Conservation (phyloP, 2,329 filamentous ascomycete genomes). For the Trichoderma citrinoviride region DNA sequence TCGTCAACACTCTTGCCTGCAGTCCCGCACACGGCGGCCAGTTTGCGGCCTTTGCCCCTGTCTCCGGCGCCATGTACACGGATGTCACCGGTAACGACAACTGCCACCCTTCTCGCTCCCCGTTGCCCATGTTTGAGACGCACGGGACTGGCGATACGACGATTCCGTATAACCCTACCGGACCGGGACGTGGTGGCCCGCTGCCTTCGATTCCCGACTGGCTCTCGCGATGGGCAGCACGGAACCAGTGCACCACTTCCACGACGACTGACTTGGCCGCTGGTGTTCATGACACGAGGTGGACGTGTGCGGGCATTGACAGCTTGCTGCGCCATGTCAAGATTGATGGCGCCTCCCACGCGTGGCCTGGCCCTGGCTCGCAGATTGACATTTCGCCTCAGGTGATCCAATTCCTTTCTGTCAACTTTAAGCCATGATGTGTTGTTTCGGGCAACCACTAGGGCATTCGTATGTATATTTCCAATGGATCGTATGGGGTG, state of each 20-base stretch:
- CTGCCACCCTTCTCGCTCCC: constrained; percentile 40
- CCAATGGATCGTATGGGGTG: neutral
- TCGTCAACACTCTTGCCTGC: constrained; percentile 44
- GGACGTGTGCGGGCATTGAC: constrained; percentile 22
- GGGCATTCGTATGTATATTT: neutral
- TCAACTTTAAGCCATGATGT: neutral
- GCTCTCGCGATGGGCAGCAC: constrained; percentile 38
- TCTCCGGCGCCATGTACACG: constrained; percentile 44
- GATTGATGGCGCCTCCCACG: constrained; percentile 24
- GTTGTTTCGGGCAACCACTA: too few species aligned
- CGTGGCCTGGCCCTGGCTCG: constrained; percentile 21
- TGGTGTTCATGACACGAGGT: constrained; percentile 24
- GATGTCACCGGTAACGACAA: constrained; percentile 30
- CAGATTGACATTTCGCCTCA: neutral
- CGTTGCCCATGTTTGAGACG: constrained; percentile 48
- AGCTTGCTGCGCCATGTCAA: constrained; percentile 26
- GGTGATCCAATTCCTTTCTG: neutral
- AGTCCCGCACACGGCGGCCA: constrained; percentile 35
- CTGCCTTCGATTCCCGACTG: constrained; percentile 45
- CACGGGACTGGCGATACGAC: constrained; percentile 49
- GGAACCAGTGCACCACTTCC: constrained; percentile 25
- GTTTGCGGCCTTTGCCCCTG: constrained; percentile 43
- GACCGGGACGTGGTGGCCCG: constrained; percentile 39
- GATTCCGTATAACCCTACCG: constrained; percentile 44
- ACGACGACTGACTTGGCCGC: constrained; percentile 7